Percentiles rank a stretch among this genome's conserved stretches.
Conservation (phyloP, 2,329 filamentous ascomycete genomes). For the Colletotrichum higginsianum region DNA sequence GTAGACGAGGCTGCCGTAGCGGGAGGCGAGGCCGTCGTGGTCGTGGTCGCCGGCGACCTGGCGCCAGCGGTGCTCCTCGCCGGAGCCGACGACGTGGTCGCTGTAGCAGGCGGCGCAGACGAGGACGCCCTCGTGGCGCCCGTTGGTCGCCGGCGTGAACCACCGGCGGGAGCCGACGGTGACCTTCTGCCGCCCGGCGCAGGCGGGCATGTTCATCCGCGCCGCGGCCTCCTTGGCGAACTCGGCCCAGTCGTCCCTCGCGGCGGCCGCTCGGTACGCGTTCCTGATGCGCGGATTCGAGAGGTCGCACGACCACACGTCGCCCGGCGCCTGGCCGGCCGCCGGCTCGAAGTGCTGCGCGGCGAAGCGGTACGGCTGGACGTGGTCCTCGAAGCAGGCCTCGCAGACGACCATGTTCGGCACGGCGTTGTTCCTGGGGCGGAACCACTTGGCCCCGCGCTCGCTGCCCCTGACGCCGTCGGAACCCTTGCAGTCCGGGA, state of each 20-base stretch:
- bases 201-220: constrained; percentile 47
- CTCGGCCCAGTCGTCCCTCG: constrained; percentile 49
- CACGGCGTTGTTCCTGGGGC: constrained; percentile 48
- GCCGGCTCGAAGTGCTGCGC: constrained; percentile 47
- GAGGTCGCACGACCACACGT: constrained; percentile 56
- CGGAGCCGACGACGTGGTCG: constrained; percentile 53
- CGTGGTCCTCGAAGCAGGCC: constrained; percentile 55
- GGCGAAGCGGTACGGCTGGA: constrained; percentile 50
- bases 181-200: constrained; percentile 46
- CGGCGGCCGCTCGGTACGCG: constrained; percentile 46
- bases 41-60: constrained; percentile 32
- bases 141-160: constrained; percentile 49
- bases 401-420: constrained; percentile 55
- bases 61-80: constrained; percentile 48
- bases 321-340: constrained; percentile 45
- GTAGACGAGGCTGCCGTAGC: constrained; percentile 42
- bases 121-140: constrained; percentile 45
- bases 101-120: constrained; percentile 56
- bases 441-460: constrained; percentile 51
- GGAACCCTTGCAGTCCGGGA: constrained; percentile 51
- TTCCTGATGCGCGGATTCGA: constrained; percentile 50
- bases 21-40: constrained; percentile 34
- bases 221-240: constrained; percentile 52
- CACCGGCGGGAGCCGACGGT: constrained; percentile 49
- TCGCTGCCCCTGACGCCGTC: constrained; percentile 44